phyloP scores from a whole-genome alignment of 441 rosid species.

The Manihot esculenta region DNA sequence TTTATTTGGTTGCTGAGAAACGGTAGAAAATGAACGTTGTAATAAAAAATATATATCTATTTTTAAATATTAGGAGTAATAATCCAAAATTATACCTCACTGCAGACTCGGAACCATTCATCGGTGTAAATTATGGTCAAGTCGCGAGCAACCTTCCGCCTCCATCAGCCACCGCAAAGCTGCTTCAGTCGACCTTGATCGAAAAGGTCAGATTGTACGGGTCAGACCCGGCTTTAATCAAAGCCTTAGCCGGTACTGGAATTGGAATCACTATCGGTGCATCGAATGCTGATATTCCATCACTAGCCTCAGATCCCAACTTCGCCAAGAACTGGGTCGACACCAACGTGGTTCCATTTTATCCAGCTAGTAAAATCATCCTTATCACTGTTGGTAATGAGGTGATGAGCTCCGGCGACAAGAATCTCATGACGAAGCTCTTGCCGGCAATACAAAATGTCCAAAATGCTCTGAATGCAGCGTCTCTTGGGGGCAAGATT shows the following conservation, averaged over 20 bases:
- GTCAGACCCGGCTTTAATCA: conserved; percentile 67
- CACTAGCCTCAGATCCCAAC: conserved; percentile 63
- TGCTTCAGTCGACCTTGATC: conserved; percentile 72
- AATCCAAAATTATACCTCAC: neutral
- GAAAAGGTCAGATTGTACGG: conserved; percentile 75
- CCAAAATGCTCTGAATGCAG: conserved; percentile 59
- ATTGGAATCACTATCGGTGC: conserved; percentile 69
- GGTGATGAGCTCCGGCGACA: conserved; percentile 51
- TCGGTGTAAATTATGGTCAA: conserved; percentile 82
- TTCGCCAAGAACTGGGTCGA: conserved; percentile 63
- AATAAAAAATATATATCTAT: too few relatives aligned
- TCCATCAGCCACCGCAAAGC: conserved; percentile 68
- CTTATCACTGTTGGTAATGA: conserved; percentile 83
- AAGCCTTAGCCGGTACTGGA: conserved; percentile 76
- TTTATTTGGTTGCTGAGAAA: too few relatives aligned
- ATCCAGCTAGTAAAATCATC: conserved; percentile 76
- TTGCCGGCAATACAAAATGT: conserved; percentile 77
- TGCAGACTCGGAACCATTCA: conserved; percentile 67
- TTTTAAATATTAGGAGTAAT: too few relatives aligned
- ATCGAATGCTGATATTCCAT: conserved; percentile 64
- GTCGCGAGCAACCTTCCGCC: conserved; percentile 80
- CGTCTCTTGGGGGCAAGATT: conserved; percentile 59
- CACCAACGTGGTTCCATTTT: conserved; percentile 64
- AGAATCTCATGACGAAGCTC: conserved; percentile 51
- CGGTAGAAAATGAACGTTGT: too few relatives aligned